phyloP scores from a whole-genome alignment of 257 asterid species.

The Lycium barbarum region DNA sequence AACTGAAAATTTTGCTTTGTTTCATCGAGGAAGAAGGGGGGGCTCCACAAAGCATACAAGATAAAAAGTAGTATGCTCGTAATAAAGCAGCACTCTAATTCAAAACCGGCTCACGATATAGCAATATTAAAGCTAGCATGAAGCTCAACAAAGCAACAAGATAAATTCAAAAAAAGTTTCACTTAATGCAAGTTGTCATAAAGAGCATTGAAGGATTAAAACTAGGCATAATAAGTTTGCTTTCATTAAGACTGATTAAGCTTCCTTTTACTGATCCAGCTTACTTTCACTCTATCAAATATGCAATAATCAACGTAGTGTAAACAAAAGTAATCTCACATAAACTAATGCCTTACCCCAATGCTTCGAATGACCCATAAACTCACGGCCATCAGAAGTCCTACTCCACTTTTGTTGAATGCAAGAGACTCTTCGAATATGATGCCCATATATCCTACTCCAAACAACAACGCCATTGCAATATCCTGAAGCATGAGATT shows the following conservation, averaged over 20 bases:
- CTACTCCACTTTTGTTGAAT: conserved; percentile 97
- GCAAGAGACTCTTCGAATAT: conserved; percentile 97
- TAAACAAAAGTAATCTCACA: not conserved
- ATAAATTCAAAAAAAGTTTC: conserved; percentile 7
- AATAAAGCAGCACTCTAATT: conserved; percentile 7
- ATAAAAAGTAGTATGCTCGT: not conserved
- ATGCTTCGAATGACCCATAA: conserved; percentile 95
- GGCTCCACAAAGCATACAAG: conserved; percentile 5
- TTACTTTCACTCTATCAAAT: conserved; percentile 9
- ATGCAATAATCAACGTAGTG: not conserved
- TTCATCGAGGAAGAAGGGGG: not conserved
- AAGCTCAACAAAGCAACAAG: conserved; percentile 6
- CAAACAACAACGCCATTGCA: conserved; percentile 90
- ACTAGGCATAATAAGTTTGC: not conserved
- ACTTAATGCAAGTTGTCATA: conserved; percentile 10
- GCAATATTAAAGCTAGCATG: conserved; percentile 19
- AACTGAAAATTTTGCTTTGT: not conserved
- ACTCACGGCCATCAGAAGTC: conserved; percentile 95
- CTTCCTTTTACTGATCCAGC: not conserved
- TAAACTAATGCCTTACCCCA: conserved; percentile 62
- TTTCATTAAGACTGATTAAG: conserved; percentile 12
- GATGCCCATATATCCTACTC: conserved; percentile 90
- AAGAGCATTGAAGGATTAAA: conserved; percentile 7
- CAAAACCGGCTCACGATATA: conserved; percentile 11
- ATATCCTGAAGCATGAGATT: conserved; percentile 67